Conservation (phyloP, 345 rosid species). For the Citropsis articulata region DNA sequence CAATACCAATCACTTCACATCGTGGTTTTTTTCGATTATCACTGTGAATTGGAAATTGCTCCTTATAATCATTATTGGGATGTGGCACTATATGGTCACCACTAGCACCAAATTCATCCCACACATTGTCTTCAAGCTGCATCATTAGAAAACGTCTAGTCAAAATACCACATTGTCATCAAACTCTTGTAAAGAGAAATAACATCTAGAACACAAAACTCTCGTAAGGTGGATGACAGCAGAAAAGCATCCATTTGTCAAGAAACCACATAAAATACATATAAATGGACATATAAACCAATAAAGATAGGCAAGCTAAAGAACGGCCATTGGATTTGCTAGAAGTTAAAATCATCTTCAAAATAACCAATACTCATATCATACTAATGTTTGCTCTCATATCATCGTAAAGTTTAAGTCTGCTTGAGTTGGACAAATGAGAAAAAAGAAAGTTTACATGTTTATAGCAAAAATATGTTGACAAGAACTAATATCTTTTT, state of each 20-base stretch:
- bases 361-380: background rate
- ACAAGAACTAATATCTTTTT: background rate
- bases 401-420: background rate
- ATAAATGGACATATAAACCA: background rate
- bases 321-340: background rate
- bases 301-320: background rate
- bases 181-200: background rate
- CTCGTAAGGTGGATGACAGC: background rate
- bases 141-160: conserved; percentile 12
- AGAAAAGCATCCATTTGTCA: background rate
- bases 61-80: conserved; percentile 31
- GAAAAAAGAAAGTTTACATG: background rate
- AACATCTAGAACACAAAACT: background rate
- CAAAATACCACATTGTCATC: background rate
- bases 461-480: background rate
- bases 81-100: conserved; percentile 82
- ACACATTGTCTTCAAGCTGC: conserved; percentile 61
- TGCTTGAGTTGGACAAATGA: background rate
- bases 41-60: conserved; percentile 34
- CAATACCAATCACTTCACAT: conserved; percentile 38
- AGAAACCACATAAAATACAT: background rate
- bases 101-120: conserved; percentile 47
- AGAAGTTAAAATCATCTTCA: background rate
- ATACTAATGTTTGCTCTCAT: background rate
- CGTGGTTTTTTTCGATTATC: conserved; percentile 44